Conservation (phyloP, 176 grass and related monocot species). For the Hordeum vulgare region MorexV3_pseudomolecules_assembly NC_058523.1:422228375-422228874, state of each 20-base stretch:
- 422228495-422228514: not conserved
- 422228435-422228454: not conserved
- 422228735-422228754: not conserved
- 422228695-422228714: not conserved
- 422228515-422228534: not conserved
- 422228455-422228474: not conserved
- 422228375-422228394: not conserved
- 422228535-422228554: not conserved
- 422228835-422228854: not conserved
- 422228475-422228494: not conserved
- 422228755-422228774: not conserved
- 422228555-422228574: not conserved
- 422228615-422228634: not conserved
- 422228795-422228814: not conserved
- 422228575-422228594: not conserved
- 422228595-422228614: not conserved
- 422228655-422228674: not conserved
- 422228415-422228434: constrained; percentile 1
- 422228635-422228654: not conserved
- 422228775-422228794: not conserved
- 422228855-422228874: not conserved
- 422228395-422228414: not conserved
- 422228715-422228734: not conserved
- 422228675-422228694: not conserved
- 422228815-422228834: not conserved